A percentile compares a stretch with the other conserved stretches of the same genome.
Conservation (phyloP, 176 grass and related monocot genomes). For the Poa pratensis region DNA sequence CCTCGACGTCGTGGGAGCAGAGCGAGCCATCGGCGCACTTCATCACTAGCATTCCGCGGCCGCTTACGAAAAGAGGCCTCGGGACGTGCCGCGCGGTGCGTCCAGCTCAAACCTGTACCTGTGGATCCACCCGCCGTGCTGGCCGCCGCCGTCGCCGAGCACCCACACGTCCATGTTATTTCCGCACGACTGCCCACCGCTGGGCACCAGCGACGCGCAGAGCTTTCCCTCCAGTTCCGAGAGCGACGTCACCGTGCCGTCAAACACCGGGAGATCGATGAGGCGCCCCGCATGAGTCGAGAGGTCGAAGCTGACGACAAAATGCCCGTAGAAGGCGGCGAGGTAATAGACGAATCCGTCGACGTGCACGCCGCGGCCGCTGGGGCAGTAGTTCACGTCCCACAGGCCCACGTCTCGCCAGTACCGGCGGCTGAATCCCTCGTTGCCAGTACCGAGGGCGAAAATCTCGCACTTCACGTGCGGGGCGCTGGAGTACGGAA, state of each 20-base stretch:
- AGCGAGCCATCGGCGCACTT: conserved; percentile 11
- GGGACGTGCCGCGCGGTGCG: background rate
- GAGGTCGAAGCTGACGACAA: background rate
- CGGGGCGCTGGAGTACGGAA: background rate
- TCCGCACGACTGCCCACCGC: background rate
- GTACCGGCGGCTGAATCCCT: background rate
- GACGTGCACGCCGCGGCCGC: background rate
- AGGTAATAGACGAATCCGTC: conserved; percentile 17
- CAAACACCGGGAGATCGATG: background rate
- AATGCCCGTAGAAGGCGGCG: background rate
- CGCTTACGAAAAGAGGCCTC: background rate
- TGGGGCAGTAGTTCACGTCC: background rate
- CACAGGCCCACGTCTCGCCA: conserved; percentile 12
- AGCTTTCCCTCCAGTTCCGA: background rate
- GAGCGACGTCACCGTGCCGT: background rate
- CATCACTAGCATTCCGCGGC: background rate
- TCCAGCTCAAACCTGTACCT: background rate
- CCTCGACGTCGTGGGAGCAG: background rate
- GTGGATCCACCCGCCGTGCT: background rate
- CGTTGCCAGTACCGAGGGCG: background rate
- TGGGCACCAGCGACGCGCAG: background rate
- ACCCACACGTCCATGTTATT: background rate
- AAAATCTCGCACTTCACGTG: conserved; percentile 22
- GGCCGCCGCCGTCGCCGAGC: background rate
- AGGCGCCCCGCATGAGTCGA: background rate